These are phyloP conservation scores for Beauveria medogensis DNA, from an alignment of 2,329 filamentous ascomycete species.

Conservation along the genomic window DNA sequence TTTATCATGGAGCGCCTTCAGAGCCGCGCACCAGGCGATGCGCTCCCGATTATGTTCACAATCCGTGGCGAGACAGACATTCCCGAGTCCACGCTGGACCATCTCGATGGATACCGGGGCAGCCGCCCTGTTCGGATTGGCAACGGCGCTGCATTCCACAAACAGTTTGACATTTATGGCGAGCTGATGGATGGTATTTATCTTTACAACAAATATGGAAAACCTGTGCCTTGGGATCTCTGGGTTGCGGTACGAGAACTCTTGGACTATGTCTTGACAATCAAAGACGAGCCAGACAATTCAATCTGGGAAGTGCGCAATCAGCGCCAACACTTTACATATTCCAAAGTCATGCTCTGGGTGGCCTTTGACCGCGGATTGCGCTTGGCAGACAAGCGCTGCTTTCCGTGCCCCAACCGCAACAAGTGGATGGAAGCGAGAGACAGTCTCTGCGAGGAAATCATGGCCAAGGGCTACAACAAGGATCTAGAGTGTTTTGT, in stretches of 20 bases:
- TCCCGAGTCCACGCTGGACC: slow-evolving; percentile 58
- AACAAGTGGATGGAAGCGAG: slow-evolving; percentile 56
- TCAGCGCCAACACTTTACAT: slow-evolving; percentile 67
- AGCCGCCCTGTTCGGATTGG: slow-evolving; percentile 68
- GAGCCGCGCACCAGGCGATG: slow-evolving; percentile 50
- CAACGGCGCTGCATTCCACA: slow-evolving; percentile 68
- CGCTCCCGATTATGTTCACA: slow-evolving; percentile 73
- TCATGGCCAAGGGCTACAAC: slow-evolving; percentile 74
- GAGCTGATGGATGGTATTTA: slow-evolving; percentile 73
- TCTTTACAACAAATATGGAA: slow-evolving; percentile 71
- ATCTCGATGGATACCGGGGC: slow-evolving; percentile 64
- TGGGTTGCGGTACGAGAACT: slow-evolving; percentile 65
- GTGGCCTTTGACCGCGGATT: slow-evolving; percentile 70
- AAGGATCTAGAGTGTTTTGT: slow-evolving; percentile 60
- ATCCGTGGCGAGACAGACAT: slow-evolving; percentile 69
- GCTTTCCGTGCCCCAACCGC: slow-evolving; percentile 65
- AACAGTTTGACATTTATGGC: slow-evolving; percentile 73
- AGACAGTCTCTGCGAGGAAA: slow-evolving; percentile 63
- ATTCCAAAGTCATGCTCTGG: slow-evolving; percentile 80
- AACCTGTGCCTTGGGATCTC: slow-evolving; percentile 67
- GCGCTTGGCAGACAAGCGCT: slow-evolving; percentile 66
- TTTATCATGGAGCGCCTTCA: slow-evolving; percentile 65
- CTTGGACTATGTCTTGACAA: slow-evolving; percentile 60
- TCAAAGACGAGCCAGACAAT: slow-evolving; percentile 64
- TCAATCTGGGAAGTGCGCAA: slow-evolving; percentile 78